A percentile compares a stretch with the other conserved stretches of the same genome.
Conservation (phyloP, 2,329 filamentous ascomycete genomes). For the Colletotrichum sansevieriae region DNA sequence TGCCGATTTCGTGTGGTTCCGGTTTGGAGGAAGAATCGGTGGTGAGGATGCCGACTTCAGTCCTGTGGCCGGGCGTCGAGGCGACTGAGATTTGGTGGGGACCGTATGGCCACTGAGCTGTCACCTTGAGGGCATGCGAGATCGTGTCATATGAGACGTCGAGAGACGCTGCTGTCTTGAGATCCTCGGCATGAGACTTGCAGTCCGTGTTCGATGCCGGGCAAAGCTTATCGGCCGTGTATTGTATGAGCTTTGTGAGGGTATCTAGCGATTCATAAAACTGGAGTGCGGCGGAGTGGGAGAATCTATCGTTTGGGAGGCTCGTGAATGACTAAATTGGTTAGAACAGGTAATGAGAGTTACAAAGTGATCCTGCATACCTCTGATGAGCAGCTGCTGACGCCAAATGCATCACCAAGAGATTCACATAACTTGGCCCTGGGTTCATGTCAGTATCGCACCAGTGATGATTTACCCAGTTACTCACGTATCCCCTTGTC, state of each 20-base stretch:
- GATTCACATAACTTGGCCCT: constrained; percentile 68
- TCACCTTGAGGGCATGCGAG: constrained; percentile 74
- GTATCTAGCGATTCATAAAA: constrained; percentile 76
- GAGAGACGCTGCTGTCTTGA: constrained; percentile 70
- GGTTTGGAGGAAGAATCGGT: constrained; percentile 69
- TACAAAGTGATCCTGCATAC: neutral
- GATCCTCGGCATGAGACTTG: constrained; percentile 56
- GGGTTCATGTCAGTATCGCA: constrained; percentile 10
- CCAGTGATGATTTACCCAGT: no score
- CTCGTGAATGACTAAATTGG: constrained; percentile 67
- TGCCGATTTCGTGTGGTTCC: constrained; percentile 79
- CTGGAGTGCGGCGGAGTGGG: constrained; percentile 69
- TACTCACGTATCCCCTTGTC: constrained; percentile 46
- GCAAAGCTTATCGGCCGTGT: constrained; percentile 68
- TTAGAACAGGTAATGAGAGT: constrained; percentile 3
- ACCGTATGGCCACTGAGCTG: constrained; percentile 71
- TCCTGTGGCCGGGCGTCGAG: constrained; percentile 62
- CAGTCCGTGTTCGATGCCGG: constrained; percentile 61
- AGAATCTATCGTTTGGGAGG: constrained; percentile 58
- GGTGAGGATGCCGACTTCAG: constrained; percentile 86
- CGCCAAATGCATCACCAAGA: constrained; percentile 69
- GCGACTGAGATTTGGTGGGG: constrained; percentile 57
- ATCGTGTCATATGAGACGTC: constrained; percentile 83
- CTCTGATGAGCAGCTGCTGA: constrained; percentile 64
- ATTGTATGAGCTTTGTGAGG: constrained; percentile 66